Evolutionary conservation across 768 basidiomycete species (phyloP), one percentile per base, ranked within the genome.

Genomic region (Pleurotus salmoneostramineus): DNA sequence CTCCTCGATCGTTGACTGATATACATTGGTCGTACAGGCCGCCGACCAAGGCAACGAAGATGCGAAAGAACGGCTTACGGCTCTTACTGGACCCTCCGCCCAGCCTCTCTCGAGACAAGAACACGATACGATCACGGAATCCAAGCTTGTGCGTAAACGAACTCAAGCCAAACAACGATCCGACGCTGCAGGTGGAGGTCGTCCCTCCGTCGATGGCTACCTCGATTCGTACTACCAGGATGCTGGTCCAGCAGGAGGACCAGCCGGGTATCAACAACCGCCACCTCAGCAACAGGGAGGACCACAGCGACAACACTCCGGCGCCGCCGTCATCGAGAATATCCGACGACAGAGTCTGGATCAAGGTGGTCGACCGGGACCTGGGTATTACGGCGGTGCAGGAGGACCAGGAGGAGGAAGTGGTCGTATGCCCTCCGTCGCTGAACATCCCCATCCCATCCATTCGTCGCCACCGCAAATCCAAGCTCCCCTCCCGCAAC

Each of bases 61-160:
- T 64, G 96, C 96, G 0, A 65, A 71, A 2, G 84, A 86, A 14
- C 87, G 95, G 1, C 76, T 97, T 33, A 67, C 71, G 0, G 95
- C 89, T 0, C 77, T 97, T 8, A 78, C 81, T 0, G 77, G 82
- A 40, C 79, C 87, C 0, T 70, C 76, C 0, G 88, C 89, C 0
- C 82, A 82, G 45, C 69, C 83, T 0, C 78, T 98, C 15, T 89
- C 90, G 0, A 77, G 93, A 15, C 77, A 83, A 56, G 89, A 96
- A 61, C 93, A 97, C 72, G 86, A 95, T 60, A 73, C 72, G 0
- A 81, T 91, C 61, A 89, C 93, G 6, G 88, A 94, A 65, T 74
- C 72, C 55, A 93, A 86, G 57, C 84, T 98, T 46, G 88, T 95
- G 6, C 79, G 95, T 1, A 89, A 85, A 61, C 83, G 93, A 12